Conservation (phyloP, 176 grass and related monocot species). For the Oryza meyeriana region DNA sequence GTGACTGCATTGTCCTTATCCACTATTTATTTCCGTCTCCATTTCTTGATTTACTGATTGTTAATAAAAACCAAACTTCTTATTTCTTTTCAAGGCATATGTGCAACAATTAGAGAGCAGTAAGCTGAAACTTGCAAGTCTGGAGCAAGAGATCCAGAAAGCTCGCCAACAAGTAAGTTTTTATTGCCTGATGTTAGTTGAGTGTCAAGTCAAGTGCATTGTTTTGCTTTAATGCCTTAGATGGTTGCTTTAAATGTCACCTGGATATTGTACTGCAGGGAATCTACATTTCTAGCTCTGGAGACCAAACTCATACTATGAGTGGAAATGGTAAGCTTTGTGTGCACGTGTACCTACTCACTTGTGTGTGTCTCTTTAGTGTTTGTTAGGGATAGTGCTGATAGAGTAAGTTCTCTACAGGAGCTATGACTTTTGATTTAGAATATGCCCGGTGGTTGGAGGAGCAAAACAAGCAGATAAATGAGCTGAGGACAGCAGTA, state of each 20-base stretch:
- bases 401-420: constrained; percentile 34
- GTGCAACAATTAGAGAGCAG: constrained; percentile 95
- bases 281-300: constrained; percentile 90
- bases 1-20: background rate
- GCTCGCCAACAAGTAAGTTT: constrained; percentile 79
- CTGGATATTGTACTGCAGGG: constrained; percentile 52
- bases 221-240: background rate
- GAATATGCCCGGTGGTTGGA: constrained; percentile 92
- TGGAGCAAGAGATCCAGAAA: constrained; percentile 91
- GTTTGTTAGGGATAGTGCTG: constrained; percentile 7
- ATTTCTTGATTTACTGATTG: constrained; percentile 23
- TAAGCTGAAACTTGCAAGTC: constrained; percentile 81
- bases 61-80: background rate
- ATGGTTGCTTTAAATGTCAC: background rate
- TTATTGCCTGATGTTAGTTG: constrained; percentile 8
- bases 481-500: constrained; percentile 85
- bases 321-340: constrained; percentile 67
- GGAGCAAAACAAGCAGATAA: constrained; percentile 92
- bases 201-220: background rate
- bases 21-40: background rate
- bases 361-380: background rate
- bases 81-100: constrained; percentile 74
- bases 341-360: background rate
- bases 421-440: constrained; percentile 83
- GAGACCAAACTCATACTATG: constrained; percentile 81